Evolutionary conservation across 208 protist genomes (phyloP), one percentile per base, ranked within the genome.

Genomic region (Acanthamoeba quina): DNA sequence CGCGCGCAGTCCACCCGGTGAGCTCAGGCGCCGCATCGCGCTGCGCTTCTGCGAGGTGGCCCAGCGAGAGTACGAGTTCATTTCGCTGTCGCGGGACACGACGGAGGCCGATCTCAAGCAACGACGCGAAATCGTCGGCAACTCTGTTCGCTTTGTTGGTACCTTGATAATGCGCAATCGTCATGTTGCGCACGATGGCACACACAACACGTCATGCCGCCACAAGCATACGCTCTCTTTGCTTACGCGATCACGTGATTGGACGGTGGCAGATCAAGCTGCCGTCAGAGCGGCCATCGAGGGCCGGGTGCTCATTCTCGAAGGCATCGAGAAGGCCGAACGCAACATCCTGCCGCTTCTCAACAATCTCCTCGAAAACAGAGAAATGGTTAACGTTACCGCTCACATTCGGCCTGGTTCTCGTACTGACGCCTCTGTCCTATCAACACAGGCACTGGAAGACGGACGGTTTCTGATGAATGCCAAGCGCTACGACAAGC

Each of bases 321-420:
- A 99, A 37, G 99, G 94, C 47, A 95, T 99, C 44, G 98, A 99
- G 95, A 97, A 98, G 94, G 98, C 98, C 15, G 99, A 99, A 96
- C 97, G 98, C 24, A 99, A 92, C 37, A 92, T 92, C n/a, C 64
- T 92, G 9, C 86, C 98, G 6, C 97, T 99, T 31, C 97, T 99
- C 88, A 99, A 99, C 97, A 99, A 99, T 92, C 95, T 99, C 37
- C 96, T 99, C 19, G 98, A 99, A 82, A 99, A 99, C 94, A 94
- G 98, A 10, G 99, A 99, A 96, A 99, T 99, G 99, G 95, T 89
- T 0, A n/a, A 49, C 37, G 29, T 78, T 76, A 78, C 44, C 44
- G 11, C 44, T 62, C 56, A 13, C 24, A 26, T 6, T 17, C 56
- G 56, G 5, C 2, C 60, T 68, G 5, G 10, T 5, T 0, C 62